Base-by-base conservation (phyloP, 192 early-diverging fungal genomes). In the Coemansia sp. region DNA sequence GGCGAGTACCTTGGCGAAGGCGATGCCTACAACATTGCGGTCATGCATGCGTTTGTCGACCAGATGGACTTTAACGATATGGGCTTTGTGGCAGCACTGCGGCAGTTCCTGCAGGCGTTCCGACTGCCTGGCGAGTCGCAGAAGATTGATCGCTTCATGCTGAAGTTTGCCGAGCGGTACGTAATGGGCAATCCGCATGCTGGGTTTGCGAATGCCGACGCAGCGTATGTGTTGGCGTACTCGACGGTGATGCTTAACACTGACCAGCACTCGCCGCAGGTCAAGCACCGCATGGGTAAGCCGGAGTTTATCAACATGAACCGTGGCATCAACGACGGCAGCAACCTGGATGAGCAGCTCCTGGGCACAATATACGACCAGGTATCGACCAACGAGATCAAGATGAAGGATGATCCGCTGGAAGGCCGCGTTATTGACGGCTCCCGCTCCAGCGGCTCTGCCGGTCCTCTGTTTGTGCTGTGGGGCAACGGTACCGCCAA, bases 11-110 rank as follows among this genome's bases (percentile, higher is more conserved):
- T 98, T 39, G 95, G 95, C 39, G 94, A 98, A 72, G 93, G 93
- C 57, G 94, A 98, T 38, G 81, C 89, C 19, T 91, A 95, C 65
- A 94, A 95, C 85, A 92, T 98, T 67, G 86, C 90, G 9, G 93
- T 95, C 52, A 98, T 98, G 95, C 95, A 98, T 64, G 92, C 94
- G n/a, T 95, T 96, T 85, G 92, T 98, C 5, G 95, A 98, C 71
- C 84, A 86, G 64, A 91, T 98, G 88, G 88, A 92, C 45, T 96
- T 98, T 67, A 66, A 72, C 45, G 74, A 84, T 7, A 82, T 90
- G 83, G 69, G 65, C 12, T 98, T 96, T 84, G 87, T 91, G 1
- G 85, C 91, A 43, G 94, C 95, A 15, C 75, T 98, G 43, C 84
- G 94, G 21, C 73, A 75, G 39, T 95, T 95, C 69, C 76, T 98